Evolutionary conservation across 768 basidiomycete species (phyloP), one percentile per base, ranked within the genome.

Genomic region (Tulasnella sp.): DNA sequence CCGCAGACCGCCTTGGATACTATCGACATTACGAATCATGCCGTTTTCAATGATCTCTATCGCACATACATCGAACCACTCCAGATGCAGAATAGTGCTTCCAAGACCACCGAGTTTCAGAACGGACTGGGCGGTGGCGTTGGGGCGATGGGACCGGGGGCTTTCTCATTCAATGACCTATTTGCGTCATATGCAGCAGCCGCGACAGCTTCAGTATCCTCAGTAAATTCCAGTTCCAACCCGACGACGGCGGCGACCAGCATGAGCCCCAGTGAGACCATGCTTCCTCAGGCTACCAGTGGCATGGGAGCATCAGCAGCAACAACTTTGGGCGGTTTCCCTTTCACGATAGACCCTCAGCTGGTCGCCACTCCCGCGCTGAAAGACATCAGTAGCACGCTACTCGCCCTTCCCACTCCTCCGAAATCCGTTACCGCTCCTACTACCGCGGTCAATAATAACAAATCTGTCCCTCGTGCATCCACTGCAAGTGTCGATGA

Each of bases 271-370:
- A 38, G 34, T 38, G 34, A 38, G 34, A 38, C 34, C 5, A 7
- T 38, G 34, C 47, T 29, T 48, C 47, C 27, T n/a, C 47, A 48
- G 47, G n/a, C 47, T 7, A 7, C 27, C 47, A 48, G n/a, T 8
- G 60, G 41, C 43, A 24, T 44, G 21, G 24, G 42, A 27, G 56
- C 42, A 23, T 58, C 56, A 7, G 13, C 56, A n/a, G 21, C 43
- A n/a, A 24, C 24, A 17, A 13, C 60, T 23, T 0, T 24, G n/a
- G 27, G 42, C 23, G 29, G 26, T 38, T 41, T 51, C 41, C 45
- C 42, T 26, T 73, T 77, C 38, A 72, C 75, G 48, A 89, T 90
- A 68, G 85, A 90, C 69, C 87, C 88, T 0, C 84, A 85, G 69
- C 81, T 88, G 56, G 83, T 88, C 59, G 82, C 76, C 42, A 84